phyloP scores from a whole-genome alignment of 805 yeast species.

The Tetrapisispora pingtungensis region DNA sequence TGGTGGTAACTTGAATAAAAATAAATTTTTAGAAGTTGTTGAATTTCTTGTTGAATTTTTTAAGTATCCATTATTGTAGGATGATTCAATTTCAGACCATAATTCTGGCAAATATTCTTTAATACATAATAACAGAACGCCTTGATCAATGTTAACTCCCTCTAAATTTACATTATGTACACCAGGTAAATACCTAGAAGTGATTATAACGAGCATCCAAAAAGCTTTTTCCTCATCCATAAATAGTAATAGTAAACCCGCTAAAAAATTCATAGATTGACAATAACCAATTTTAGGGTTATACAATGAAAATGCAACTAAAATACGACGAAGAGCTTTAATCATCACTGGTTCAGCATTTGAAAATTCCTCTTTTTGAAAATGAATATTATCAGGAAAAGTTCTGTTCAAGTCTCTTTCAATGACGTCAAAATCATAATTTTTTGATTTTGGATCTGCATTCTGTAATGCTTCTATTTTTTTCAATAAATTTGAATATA shows the following conservation, averaged over 20 bases:
- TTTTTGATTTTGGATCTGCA: slow-evolving; percentile 6
- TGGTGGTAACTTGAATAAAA: slow-evolving; percentile 74
- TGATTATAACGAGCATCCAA: slow-evolving; percentile 91
- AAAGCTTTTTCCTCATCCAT: slow-evolving; percentile 85
- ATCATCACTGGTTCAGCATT: slow-evolving; percentile 54
- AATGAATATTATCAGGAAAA: slow-evolving; percentile 85
- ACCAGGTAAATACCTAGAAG: slow-evolving; percentile 79
- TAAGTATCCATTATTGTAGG: slow-evolving; percentile 1
- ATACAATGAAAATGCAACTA: slow-evolving; percentile 73
- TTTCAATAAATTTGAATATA: slow-evolving; percentile 58
- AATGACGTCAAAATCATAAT: slow-evolving; percentile 70
- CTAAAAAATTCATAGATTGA: slow-evolving; percentile 86
- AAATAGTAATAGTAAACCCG: slow-evolving; percentile 74
- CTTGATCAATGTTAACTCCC: slow-evolving; percentile 93
- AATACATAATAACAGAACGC: slow-evolving; percentile 79
- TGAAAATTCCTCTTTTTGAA: slow-evolving; percentile 36
- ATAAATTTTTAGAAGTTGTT: slow-evolving; percentile 28
- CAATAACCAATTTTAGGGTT: slow-evolving; percentile 92
- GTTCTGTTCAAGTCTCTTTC: slow-evolving; percentile 91
- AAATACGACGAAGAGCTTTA: slow-evolving; percentile 64
- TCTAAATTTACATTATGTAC: slow-evolving; percentile 84
- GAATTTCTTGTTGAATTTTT: not conserved
- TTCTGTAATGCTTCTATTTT: slow-evolving; percentile 47
- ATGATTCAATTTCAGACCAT: slow-evolving; percentile 47
- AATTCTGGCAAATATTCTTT: slow-evolving; percentile 74